These are phyloP conservation scores for Codiaeum variegatum DNA, from an alignment of 441 rosid species.

Conservation along the genomic window DNA sequence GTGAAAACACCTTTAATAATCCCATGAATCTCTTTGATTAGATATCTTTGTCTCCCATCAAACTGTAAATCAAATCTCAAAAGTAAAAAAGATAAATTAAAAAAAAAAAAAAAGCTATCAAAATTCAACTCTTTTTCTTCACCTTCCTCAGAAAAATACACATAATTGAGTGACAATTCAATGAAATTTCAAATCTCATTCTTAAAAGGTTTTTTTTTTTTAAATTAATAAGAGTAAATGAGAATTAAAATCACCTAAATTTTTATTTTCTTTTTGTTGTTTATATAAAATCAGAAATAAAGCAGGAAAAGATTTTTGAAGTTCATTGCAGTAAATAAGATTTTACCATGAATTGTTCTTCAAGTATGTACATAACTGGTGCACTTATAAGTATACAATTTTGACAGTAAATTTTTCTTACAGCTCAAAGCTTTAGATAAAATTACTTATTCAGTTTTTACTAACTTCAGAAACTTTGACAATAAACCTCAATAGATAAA, in stretches of 20 bases:
- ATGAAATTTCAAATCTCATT: not conserved
- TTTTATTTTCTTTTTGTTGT: too few species aligned
- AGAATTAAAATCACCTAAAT: too few species aligned
- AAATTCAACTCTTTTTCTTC: not conserved
- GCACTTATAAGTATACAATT: not conserved
- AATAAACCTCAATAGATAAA: not conserved
- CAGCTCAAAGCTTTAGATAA: not conserved
- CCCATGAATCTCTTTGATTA: constrained; percentile 34
- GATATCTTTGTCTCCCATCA: constrained; percentile 22
- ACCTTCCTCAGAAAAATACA: not conserved
- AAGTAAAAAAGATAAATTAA: not conserved
- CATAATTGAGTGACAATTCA: constrained; percentile 1
- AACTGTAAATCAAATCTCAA: not conserved
- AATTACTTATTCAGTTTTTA: not conserved
- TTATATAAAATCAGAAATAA: too few species aligned
- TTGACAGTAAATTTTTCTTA: not conserved
- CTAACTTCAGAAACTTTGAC: not conserved
- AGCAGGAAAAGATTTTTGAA: not conserved
- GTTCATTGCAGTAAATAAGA: not conserved
- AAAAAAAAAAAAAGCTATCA: not conserved
- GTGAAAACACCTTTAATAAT: constrained; percentile 27
- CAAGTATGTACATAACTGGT: not conserved
- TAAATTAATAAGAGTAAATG: too few species aligned
- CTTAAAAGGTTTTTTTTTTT: too few species aligned
- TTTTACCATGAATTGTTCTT: too few species aligned